These are phyloP conservation scores for Pseudogymnoascus verrucosus DNA, from an alignment of 2,329 filamentous ascomycete species.

Conservation along the genomic window DNA sequence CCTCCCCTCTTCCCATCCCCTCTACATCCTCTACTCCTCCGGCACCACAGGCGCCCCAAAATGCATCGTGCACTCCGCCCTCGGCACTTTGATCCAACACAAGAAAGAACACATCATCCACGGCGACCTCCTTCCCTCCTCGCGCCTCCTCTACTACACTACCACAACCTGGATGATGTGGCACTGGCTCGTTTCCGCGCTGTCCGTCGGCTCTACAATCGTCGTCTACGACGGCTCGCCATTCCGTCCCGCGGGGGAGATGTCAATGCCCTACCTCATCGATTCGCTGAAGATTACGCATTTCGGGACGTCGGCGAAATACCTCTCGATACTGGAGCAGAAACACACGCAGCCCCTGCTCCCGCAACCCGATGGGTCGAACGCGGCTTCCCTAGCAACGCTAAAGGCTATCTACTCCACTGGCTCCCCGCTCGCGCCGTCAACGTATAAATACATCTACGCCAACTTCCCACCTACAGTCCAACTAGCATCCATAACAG, in stretches of 20 bases:
- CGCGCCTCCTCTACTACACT: conserved; percentile 85
- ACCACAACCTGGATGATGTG: conserved; percentile 99
- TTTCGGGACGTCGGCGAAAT: conserved; percentile 92
- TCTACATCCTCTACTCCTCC: conserved; percentile 90
- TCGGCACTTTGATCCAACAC: conserved; percentile 88
- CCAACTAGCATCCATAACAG: conserved; percentile 88
- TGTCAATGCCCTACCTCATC: conserved; percentile 76
- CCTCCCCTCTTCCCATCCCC: conserved; percentile 74
- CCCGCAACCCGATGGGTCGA: conserved; percentile 34
- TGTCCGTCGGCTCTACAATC: conserved; percentile 74
- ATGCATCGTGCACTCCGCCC: conserved; percentile 85
- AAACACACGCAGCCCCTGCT: conserved; percentile 54
- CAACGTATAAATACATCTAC: conserved; percentile 88
- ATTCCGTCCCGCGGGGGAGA: conserved; percentile 69
- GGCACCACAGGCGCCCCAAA: conserved; percentile 85
- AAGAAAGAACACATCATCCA: conserved; percentile 94
- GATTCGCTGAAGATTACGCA: conserved; percentile 78
- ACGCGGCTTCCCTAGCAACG: conserved; percentile 40
- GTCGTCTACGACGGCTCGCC: conserved; percentile 90
- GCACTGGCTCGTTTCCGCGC: conserved; percentile 88
- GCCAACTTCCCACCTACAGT: conserved; percentile 68
- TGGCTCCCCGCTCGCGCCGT: conserved; percentile 83
- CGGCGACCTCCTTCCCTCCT: conserved; percentile 64
- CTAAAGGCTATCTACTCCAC: conserved; percentile 89
- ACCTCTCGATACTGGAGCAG: conserved; percentile 83